Conservation (phyloP, 2,329 filamentous ascomycete genomes). For the Arthroderma sp. region DNA sequence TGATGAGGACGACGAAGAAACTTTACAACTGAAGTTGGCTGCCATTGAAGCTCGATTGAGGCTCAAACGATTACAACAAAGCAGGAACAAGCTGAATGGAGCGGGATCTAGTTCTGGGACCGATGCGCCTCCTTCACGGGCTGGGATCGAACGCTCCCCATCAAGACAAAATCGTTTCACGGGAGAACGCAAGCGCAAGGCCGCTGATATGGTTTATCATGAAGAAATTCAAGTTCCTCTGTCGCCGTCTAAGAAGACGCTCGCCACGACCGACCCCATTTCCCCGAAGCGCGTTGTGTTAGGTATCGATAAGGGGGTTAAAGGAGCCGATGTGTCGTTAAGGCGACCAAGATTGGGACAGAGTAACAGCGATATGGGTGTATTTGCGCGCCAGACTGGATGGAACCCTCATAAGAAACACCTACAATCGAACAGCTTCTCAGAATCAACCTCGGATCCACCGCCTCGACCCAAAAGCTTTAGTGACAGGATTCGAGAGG, state of each 20-base stretch:
- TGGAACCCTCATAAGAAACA: too few species aligned
- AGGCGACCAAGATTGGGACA: conserved; percentile 45
- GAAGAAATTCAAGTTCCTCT: conserved; percentile 60
- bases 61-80: conserved; percentile 70
- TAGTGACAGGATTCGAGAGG: conserved; percentile 71
- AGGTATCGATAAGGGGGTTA: conserved; percentile 80
- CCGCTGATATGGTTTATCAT: conserved; percentile 9
- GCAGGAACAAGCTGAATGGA: conserved; percentile 33
- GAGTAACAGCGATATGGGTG: conserved; percentile 3
- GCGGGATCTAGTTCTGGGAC: conserved; percentile 15
- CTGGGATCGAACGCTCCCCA: too few species aligned
- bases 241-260: conserved; percentile 46
- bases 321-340: conserved; percentile 68
- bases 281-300: conserved; percentile 70
- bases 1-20: conserved; percentile 76
- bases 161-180: conserved; percentile 5
- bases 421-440: too few species aligned
- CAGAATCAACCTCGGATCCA: too few species aligned
- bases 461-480: conserved; percentile 45
- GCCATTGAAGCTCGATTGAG: conserved; percentile 80
- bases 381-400: too few species aligned
- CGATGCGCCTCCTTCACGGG: conserved; percentile 5
- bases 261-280: conserved; percentile 40
- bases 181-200: conserved; percentile 12
- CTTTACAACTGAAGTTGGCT: conserved; percentile 67